Evolutionary conservation across 1,284 basidiomycete genomes (phyloP), one percentile per base, ranked within the genome.

Genomic region (Tilletiaria anomala): DNA sequence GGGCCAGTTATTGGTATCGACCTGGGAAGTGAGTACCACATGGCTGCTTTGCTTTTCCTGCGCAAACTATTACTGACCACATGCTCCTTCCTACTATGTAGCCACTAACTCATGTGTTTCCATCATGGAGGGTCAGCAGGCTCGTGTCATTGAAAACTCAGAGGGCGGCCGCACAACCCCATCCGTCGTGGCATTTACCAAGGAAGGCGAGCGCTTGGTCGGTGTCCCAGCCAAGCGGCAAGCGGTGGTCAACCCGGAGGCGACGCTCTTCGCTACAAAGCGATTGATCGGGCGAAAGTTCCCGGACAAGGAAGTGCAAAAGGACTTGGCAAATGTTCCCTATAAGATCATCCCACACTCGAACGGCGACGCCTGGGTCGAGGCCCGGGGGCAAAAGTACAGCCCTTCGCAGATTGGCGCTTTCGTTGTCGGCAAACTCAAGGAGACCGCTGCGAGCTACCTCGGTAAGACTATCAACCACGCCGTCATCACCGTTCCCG

Each of bases 141-240:
- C 89, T 43, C 82, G 85, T 57, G 91, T 97, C 54, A 83, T 97
- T 60, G 91, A 96, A 72, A 96, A 97, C 74, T 74, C 88, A 10
- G 91, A 97, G 74, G 91, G 91, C 75, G 85, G 84, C 50, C 80
- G 91, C 62, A 96, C 91, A 54, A 97, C 91, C 21, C 93, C 93
- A 6, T 97, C 91, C 39, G 86, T 94, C 45, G 87, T 97, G 53
- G 93, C 91, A 32, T 97, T 97, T 76, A 88, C 89, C 54, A 94
- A 96, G 71, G 70, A 72, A 29, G 73, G 73, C 58, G 58, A 72
- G 68, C 68, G 65, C 34, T 76, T 93, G 33, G 83, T 96, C 52
- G 91, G 91, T 71, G 77, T 93, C 40, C 91, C 93, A 24, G 93
- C 91, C 31, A 89, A 94, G 72, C 85, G 89, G 44, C 91, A 96